A percentile compares a stretch with the other conserved stretches of the same genome.
Evolutionary conservation across 2,329 filamentous ascomycete species (phyloP).

Genomic region (Spiromastix sp.): DNA sequence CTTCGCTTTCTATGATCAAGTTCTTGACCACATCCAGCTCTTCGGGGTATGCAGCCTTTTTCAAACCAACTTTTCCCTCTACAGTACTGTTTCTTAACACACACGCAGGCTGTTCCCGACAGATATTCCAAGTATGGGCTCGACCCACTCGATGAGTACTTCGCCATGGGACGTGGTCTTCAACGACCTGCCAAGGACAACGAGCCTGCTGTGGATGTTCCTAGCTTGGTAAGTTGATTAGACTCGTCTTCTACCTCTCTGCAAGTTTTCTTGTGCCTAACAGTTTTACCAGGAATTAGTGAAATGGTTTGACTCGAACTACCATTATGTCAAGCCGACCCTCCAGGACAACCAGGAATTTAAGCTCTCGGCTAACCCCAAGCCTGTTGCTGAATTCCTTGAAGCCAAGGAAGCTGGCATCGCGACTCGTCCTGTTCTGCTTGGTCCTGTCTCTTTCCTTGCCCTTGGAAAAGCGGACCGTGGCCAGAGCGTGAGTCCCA

Average conservation of each 20-base stretch:
- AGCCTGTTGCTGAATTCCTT: conserved; percentile 87
- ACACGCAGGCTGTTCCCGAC: conserved; percentile 67
- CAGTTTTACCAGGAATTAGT: conserved; percentile 68
- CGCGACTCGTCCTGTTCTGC: conserved; percentile 80
- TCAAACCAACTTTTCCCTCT: too few species aligned
- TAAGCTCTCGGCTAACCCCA: conserved; percentile 76
- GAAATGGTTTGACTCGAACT: conserved; percentile 99
- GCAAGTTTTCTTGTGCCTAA: conserved; percentile 18
- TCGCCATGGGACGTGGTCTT: conserved; percentile 98
- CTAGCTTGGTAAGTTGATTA: conserved; percentile 54
- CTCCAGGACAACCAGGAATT: conserved; percentile 95
- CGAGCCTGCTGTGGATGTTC: conserved; percentile 63
- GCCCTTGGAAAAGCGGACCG: conserved; percentile 97
- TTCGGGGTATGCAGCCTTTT: conserved; percentile 61
- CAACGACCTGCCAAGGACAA: conserved; percentile 61
- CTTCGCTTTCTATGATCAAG: conserved; percentile 97
- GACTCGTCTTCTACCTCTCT: background rate
- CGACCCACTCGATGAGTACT: conserved; percentile 88
- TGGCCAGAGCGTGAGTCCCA: conserved; percentile 83
- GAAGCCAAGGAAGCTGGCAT: conserved; percentile 98
- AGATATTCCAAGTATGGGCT: conserved; percentile 88
- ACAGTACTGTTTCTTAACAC: background rate
- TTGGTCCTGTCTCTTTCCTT: conserved; percentile 96
- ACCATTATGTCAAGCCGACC: conserved; percentile 99
- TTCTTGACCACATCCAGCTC: conserved; percentile 95